Base-by-base conservation (phyloP, 495 filamentous ascomycete genomes). In the Lichenothelia convexa region DNA sequence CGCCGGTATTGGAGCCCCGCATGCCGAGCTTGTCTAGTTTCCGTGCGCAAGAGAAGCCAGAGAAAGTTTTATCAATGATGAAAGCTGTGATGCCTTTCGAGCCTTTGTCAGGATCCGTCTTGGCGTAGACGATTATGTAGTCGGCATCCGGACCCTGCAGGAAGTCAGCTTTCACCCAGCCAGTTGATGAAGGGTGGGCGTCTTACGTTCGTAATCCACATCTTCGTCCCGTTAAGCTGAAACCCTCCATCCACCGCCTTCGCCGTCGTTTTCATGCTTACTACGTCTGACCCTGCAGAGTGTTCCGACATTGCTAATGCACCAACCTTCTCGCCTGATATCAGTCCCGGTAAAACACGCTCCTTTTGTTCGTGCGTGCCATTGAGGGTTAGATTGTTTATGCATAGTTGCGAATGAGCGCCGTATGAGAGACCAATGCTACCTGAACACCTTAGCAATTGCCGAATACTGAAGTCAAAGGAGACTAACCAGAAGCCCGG, bases 21-120 rank as follows among this genome's bases (percentile, higher is more conserved):
- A 97, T 97, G 37, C 89, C 89, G 44, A 97, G 77, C 60, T 97
- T 97, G 59, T 97, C 91, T 6, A 97, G 72, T 58, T 95, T 97
- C 22, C 83, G 72, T 17, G 82, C 71, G 50, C 78, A 83, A 33
- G 74, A 79, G 63, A 94, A 94, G 42, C 89, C 89, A 5, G 68
- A 47, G 33, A 71, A 65, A 13, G 56, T 50, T 1, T 31, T 21
- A 48, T 92, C 75, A 17, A 95, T 79, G 31, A 97, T 64, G 57
- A 94, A 93, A 26, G 87, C 89, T 0, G 87, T 91, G 56, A 97
- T 93, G 31, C 91, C 91, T 58, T 89, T 93, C 43, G 76, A 81
- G 15, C 65, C 87, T 36, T 64, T 70, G 7, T 75, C 66, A 13
- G 87, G 87, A 29, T 72, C 68, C 4, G 91, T 93, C 62, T 97